A percentile compares a stretch with the other conserved stretches of the same genome.
phyloP scores from a whole-genome alignment of 2,329 filamentous ascomycete genomes.

The Aschersonia sp. region DNA sequence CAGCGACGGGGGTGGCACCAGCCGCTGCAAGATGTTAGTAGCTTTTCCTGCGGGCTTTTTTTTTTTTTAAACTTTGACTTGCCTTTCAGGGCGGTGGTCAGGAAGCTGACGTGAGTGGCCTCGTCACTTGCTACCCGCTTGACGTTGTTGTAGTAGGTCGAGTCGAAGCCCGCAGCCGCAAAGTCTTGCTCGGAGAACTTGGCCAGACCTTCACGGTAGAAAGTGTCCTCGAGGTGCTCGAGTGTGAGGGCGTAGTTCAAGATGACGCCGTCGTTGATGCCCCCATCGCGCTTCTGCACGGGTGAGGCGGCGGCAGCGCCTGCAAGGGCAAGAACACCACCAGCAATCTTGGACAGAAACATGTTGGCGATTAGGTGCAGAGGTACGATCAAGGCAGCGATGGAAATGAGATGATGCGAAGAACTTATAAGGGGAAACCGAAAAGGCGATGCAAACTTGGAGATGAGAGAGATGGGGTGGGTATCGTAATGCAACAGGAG shows the following conservation, averaged over 20 bases:
- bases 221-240: constrained; percentile 44
- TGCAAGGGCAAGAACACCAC: constrained; percentile 5
- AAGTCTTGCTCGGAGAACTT: constrained; percentile 43
- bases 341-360: constrained; percentile 6
- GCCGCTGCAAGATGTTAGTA: constrained; percentile 5
- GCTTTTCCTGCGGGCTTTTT: not conserved
- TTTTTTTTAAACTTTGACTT: not conserved
- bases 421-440: not conserved
- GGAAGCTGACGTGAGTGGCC: constrained; percentile 39
- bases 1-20: constrained; percentile 33
- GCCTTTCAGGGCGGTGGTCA: constrained; percentile 26
- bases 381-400: not conserved
- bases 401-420: not conserved
- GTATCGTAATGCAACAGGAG: too few relatives aligned
- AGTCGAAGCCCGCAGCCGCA: constrained; percentile 31
- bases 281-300: constrained; percentile 5
- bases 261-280: constrained; percentile 15
- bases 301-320: constrained; percentile 6
- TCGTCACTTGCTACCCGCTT: constrained; percentile 40
- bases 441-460: not conserved
- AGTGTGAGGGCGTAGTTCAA: constrained; percentile 34
- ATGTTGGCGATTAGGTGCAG: constrained; percentile 1
- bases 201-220: constrained; percentile 45
- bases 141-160: constrained; percentile 42
- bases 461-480: too few relatives aligned